A percentile compares a stretch with the other conserved stretches of the same genome.
phyloP scores from a whole-genome alignment of 345 rosid species.

The Physaria fendleri region DNA sequence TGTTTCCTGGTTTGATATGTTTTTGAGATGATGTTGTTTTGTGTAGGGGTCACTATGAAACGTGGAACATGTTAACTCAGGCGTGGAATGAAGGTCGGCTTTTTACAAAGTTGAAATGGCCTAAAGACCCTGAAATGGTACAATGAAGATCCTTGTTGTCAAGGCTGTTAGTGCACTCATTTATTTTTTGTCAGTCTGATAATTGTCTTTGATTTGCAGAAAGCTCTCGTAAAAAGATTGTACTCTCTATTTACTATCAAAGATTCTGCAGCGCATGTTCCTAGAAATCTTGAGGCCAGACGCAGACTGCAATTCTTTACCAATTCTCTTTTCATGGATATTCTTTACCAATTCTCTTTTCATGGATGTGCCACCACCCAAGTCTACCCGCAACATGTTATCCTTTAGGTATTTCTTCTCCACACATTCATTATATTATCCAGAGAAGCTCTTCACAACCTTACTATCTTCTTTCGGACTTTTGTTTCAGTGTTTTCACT shows the following conservation, averaged over 20 bases:
- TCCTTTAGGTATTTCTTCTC: slow-evolving; percentile 62
- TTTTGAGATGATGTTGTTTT: slow-evolving; percentile 10
- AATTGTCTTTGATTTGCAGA: slow-evolving; percentile 44
- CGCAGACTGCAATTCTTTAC: slow-evolving; percentile 88
- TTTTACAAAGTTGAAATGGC: slow-evolving; percentile 89
- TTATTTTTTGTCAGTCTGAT: slow-evolving; percentile 9
- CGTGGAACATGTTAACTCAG: slow-evolving; percentile 65
- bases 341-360: too few species aligned
- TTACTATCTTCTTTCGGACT: slow-evolving; percentile 18
- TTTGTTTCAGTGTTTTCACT: slow-evolving; percentile 79
- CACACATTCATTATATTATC: slow-evolving; percentile 4
- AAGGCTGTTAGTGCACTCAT: slow-evolving; percentile 1
- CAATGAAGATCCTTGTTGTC: slow-evolving; percentile 14
- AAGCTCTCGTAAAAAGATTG: slow-evolving; percentile 66
- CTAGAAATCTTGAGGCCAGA: slow-evolving; percentile 87
- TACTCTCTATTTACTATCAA: slow-evolving; percentile 78
- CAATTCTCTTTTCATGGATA: too few species aligned
- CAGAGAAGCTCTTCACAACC: slow-evolving; percentile 12
- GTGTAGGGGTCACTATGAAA: slow-evolving; percentile 65
- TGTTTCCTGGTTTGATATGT: neutral
- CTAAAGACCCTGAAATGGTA: slow-evolving; percentile 81
- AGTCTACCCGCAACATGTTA: slow-evolving; percentile 68
- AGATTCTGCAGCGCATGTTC: slow-evolving; percentile 86
- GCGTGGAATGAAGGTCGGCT: slow-evolving; percentile 89
- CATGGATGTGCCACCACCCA: slow-evolving; percentile 78